A percentile compares a stretch with the other conserved stretches of the same genome.
Evolutionary conservation across 2,329 filamentous ascomycete species (phyloP).

Genomic region (Fusarium liriodendri): DNA sequence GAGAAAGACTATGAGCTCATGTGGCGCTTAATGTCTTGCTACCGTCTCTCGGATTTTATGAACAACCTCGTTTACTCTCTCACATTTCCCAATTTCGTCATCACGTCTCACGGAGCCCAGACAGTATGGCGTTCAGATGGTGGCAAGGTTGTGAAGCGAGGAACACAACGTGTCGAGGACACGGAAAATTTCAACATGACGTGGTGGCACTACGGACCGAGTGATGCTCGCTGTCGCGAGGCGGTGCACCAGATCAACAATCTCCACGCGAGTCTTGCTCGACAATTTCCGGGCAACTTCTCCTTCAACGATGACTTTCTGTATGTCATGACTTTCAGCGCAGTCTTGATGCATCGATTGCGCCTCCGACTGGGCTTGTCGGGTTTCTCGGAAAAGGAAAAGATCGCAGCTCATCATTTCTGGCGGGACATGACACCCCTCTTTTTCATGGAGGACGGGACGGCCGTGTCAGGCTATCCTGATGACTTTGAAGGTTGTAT

Average conservation of each 20-base stretch:
- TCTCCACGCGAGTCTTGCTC: constrained; percentile 1
- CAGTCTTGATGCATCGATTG: constrained; percentile 13
- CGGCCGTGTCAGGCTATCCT: neutral
- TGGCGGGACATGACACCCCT: constrained; percentile 16
- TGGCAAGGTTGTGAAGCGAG: constrained; percentile 7
- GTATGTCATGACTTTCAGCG: constrained; percentile 9
- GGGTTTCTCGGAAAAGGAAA: constrained; percentile 5
- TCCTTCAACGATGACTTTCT: constrained; percentile 14
- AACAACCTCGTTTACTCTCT: constrained; percentile 8
- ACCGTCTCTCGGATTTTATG: constrained; percentile 12
- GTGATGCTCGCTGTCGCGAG: neutral
- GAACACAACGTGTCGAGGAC: constrained; percentile 8
- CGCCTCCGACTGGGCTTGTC: constrained; percentile 3
- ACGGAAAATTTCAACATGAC: constrained; percentile 14
- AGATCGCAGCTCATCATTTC: constrained; percentile 12
- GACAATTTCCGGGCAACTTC: constrained; percentile 3
- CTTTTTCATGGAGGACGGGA: neutral
- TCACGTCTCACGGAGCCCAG: constrained; percentile 5
- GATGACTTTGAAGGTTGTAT: constrained; percentile 2
- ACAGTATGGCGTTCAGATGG: constrained; percentile 12
- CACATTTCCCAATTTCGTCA: constrained; percentile 13
- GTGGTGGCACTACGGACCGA: constrained; percentile 15
- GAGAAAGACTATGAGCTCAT: constrained; percentile 15
- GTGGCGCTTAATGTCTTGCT: constrained; percentile 8
- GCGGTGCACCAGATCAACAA: constrained; percentile 9